phyloP scores from a whole-genome alignment of 345 rosid genomes.

The Moringa oleifera region DNA sequence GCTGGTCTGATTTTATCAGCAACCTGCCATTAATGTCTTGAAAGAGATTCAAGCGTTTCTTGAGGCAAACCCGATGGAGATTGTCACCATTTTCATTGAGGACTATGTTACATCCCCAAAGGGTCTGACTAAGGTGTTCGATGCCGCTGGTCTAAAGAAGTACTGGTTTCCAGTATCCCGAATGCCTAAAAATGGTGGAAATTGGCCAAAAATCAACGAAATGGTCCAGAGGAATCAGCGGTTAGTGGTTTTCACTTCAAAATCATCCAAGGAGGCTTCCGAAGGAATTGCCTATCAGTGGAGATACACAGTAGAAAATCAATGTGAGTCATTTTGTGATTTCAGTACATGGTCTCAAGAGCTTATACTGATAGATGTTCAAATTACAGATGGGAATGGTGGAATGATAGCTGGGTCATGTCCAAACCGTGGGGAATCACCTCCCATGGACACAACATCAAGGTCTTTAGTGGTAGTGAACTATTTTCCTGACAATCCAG shows the following conservation, averaged over 20 bases:
- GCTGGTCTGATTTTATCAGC: conserved; percentile 24
- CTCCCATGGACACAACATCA: conserved; percentile 48
- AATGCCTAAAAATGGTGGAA: conserved; percentile 75
- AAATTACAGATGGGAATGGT: conserved; percentile 57
- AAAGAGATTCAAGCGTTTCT: conserved; percentile 60
- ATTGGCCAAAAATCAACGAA: conserved; percentile 74
- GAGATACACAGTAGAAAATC: conserved; percentile 79
- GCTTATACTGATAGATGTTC: conserved; percentile 13
- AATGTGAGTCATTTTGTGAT: conserved; percentile 48
- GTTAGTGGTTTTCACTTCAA: conserved; percentile 73
- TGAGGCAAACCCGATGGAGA: conserved; percentile 53
- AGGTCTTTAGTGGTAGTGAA: conserved; percentile 66
- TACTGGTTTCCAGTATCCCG: conserved; percentile 72
- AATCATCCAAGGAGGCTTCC: conserved; percentile 55
- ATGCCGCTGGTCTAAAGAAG: conserved; percentile 60
- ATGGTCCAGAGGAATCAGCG: conserved; percentile 69
- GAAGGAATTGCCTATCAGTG: conserved; percentile 80
- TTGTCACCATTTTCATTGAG: conserved; percentile 71
- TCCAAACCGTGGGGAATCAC: conserved; percentile 68
- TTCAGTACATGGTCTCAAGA: too few relatives aligned
- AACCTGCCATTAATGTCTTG: conserved; percentile 65
- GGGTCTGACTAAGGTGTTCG: conserved; percentile 62
- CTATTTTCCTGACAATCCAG: conserved; percentile 58
- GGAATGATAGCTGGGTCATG: conserved; percentile 72
- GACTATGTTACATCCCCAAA: conserved; percentile 74